phyloP scores from a whole-genome alignment of 495 filamentous ascomycete genomes.

The Tuber borchii region DNA sequence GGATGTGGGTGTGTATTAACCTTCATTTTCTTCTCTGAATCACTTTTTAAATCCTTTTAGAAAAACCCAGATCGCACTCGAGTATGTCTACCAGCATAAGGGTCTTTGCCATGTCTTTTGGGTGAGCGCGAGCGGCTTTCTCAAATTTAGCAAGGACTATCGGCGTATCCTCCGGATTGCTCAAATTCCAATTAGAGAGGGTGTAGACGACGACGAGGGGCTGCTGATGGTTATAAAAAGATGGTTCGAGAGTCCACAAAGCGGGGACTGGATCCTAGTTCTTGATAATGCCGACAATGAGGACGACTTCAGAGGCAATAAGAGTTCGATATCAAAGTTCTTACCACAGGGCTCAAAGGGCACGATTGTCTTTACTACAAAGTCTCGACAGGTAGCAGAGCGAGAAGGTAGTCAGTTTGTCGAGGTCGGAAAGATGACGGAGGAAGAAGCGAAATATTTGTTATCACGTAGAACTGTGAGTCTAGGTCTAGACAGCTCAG shows the following conservation, averaged over 20 bases:
- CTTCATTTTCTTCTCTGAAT: not conserved
- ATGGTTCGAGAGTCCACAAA: conserved; percentile 21
- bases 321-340: conserved; percentile 15
- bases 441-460: not conserved
- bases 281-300: conserved; percentile 44
- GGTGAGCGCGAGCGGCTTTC: conserved; percentile 41
- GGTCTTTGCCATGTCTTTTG: conserved; percentile 42
- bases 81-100: conserved; percentile 43
- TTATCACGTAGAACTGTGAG: not conserved
- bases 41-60: conserved; percentile 28
- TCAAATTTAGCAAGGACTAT: conserved; percentile 44
- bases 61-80: conserved; percentile 50
- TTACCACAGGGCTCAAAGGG: conserved; percentile 18
- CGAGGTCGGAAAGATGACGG: conserved; percentile 2
- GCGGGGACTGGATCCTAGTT: conserved; percentile 40
- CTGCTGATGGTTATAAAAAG: not conserved
- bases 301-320: not conserved
- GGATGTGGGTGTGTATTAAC: conserved; percentile 46
- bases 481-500: not conserved
- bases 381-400: conserved; percentile 9
- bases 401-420: not conserved
- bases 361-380: conserved; percentile 17
- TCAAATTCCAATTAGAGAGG: conserved; percentile 29
- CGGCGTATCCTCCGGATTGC: conserved; percentile 41
- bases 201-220: conserved; percentile 11